These are phyloP conservation scores for Leccinum pallidistipes DNA, from an alignment of 1,284 basidiomycete genomes.

Conservation along the genomic window DNA sequence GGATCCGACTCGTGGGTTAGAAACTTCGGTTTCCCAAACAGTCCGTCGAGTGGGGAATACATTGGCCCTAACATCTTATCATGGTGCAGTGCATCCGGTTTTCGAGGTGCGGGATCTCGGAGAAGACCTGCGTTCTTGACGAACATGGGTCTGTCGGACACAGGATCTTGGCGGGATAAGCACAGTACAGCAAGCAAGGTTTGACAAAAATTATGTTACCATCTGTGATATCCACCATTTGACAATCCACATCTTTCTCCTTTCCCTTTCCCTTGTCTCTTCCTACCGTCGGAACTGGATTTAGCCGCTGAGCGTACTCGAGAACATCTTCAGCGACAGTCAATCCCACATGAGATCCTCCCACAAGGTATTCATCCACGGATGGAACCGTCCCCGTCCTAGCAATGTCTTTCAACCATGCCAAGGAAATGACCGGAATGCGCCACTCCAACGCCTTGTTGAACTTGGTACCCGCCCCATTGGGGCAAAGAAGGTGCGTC, in stretches of 20 bases:
- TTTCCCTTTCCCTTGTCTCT: constrained; percentile 33
- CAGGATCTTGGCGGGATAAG: background rate
- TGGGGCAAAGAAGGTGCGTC: constrained; percentile 75
- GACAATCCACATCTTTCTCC: constrained; percentile 23
- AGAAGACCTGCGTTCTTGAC: constrained; percentile 23
- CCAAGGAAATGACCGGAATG: constrained; percentile 58
- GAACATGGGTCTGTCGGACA: constrained; percentile 17
- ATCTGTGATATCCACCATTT: constrained; percentile 41
- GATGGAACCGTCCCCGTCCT: constrained; percentile 45
- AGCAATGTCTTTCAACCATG: constrained; percentile 61
- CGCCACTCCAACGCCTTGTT: constrained; percentile 74
- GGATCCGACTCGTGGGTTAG: constrained; percentile 21
- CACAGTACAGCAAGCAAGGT: background rate
- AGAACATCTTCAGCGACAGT: background rate
- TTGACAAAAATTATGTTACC: constrained; percentile 14
- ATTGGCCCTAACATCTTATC: background rate
- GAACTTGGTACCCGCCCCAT: constrained; percentile 64
- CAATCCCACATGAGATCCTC: constrained; percentile 3
- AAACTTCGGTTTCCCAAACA: constrained; percentile 25
- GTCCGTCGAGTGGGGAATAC: background rate
- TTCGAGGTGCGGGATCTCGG: constrained; percentile 12
- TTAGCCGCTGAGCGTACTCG: background rate
- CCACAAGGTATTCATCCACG: constrained; percentile 20
- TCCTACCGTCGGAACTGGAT: background rate
- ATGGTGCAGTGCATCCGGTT: background rate